These are phyloP conservation scores for Sporisorium graminicola DNA, from an alignment of 1,284 basidiomycete species.

Conservation along the genomic window DNA sequence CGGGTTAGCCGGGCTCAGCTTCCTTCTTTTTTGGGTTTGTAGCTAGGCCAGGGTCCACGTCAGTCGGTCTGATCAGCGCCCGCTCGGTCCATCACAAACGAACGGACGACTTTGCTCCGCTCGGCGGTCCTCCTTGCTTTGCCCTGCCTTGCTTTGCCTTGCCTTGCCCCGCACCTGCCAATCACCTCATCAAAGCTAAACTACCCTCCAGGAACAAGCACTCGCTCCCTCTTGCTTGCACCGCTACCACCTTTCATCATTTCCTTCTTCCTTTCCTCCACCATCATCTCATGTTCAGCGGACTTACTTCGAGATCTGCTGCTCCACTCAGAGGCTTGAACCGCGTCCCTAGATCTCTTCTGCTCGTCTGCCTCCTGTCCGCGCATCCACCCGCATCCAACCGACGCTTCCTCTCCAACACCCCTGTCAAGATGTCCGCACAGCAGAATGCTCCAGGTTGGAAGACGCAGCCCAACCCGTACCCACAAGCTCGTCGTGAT, in stretches of 20 bases:
- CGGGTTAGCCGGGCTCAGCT: not conserved
- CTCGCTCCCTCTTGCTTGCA: not conserved
- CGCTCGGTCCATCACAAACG: constrained; percentile 8
- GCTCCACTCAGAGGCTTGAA: constrained; percentile 2
- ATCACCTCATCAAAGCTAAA: constrained; percentile 1
- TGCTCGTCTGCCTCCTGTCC: not conserved
- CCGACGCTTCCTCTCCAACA: constrained; percentile 10
- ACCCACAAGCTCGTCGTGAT: constrained; percentile 64
- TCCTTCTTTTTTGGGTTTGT: not conserved
- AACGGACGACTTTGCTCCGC: constrained; percentile 11
- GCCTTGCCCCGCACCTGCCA: not conserved
- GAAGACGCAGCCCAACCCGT: constrained; percentile 56
- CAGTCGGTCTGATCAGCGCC: constrained; percentile 2
- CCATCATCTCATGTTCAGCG: constrained; percentile 31
- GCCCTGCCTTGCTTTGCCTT: too few species aligned
- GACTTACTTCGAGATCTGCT: constrained; percentile 17
- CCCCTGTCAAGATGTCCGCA: constrained; percentile 17
- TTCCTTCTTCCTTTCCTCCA: not conserved
- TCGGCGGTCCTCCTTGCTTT: not conserved
- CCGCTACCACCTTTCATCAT: not conserved
- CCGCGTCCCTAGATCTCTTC: not conserved
- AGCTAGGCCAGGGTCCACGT: constrained; percentile 10
- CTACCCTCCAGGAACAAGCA: not conserved
- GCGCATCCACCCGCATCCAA: not conserved
- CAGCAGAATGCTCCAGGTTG: constrained; percentile 54